Base-by-base conservation (phyloP, 2,329 filamentous ascomycete genomes). In the Fusarium sp. region DNA sequence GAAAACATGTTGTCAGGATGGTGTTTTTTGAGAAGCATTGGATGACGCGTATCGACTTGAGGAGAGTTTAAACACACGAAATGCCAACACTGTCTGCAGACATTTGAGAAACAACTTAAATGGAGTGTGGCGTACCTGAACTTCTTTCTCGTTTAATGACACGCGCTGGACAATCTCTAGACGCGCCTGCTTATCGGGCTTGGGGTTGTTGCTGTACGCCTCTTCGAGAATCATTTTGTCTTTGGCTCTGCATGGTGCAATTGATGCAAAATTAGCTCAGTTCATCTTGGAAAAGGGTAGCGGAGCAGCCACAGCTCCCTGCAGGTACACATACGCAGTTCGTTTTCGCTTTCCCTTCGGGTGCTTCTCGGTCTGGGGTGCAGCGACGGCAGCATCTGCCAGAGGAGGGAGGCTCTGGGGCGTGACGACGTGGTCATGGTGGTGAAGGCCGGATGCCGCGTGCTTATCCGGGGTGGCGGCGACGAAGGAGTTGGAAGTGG, bases 71-170 rank as follows among this genome's bases (percentile, higher is more conserved):
- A 23, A 23, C 36, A 23, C 36, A 52, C 16, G 30, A 44, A 27
- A 46, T 46, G 31, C 34, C 18, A 27, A 37, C 12, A 55, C 16
- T 46, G 48, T 46, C 9, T 54, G 37, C 15, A 46, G 23, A 41
- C 44, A 52, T 39, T 23, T 48, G 36, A 48, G 40, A 36, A 46
- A 52, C 12, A 51, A 57, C 12, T 27, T 11, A 27, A 52, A 23
- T 44, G 47, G 34, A 57, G 51, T 67, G 53, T 40, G 16, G 81
- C 91, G 81, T 84, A 97, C 95, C 90, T 98, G 95, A 39, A 98
- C 94, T 84, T 98, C 95, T 81, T 97, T 98, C 83, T 98, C 95
- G 72, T 93, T 95, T 69, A 98, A 87, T 27, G 93, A 92, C 66
- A 98, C 94, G 81, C 91, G 92, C 82, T 89, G 89, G 65, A 97